Evolutionary conservation across 108 stramenopile species (phyloP).

Genomic region (Nitzschia putrida): DNA sequence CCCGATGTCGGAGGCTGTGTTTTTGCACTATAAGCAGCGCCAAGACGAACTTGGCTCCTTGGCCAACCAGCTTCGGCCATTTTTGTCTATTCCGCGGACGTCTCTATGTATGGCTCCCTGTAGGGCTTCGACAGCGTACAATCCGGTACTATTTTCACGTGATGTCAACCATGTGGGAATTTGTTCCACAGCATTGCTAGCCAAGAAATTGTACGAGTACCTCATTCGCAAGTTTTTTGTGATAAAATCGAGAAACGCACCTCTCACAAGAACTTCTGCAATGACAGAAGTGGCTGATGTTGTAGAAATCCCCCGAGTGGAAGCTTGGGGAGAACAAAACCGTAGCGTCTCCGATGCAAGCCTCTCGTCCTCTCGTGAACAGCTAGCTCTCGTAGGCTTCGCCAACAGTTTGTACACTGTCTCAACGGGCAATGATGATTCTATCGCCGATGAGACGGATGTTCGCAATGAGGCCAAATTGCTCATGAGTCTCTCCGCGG

Average conservation of each 20-base stretch:
- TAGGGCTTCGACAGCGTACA: neutral
- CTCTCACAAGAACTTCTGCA: no score
- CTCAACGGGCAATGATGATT: slow-evolving; percentile 48
- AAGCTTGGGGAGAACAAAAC: slow-evolving; percentile 6
- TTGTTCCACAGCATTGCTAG: slow-evolving; percentile 25
- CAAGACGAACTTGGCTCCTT: neutral
- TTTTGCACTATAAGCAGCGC: neutral
- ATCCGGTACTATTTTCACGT: slow-evolving; percentile 4
- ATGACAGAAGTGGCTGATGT: no score
- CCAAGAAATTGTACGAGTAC: neutral
- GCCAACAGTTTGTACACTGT: slow-evolving; percentile 54
- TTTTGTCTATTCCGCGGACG: slow-evolving; percentile 7
- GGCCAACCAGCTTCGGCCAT: slow-evolving; percentile 12
- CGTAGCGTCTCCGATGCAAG: slow-evolving; percentile 14
- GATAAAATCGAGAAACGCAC: no score
- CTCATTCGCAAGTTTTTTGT: neutral
- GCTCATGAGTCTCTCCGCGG: slow-evolving; percentile 74
- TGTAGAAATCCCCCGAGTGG: neutral
- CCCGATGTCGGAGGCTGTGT: neutral
- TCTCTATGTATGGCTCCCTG: neutral
- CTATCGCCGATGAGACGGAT: slow-evolving; percentile 46
- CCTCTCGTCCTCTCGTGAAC: slow-evolving; percentile 38
- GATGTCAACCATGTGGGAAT: slow-evolving; percentile 7
- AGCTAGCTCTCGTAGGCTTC: slow-evolving; percentile 65
- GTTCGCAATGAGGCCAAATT: slow-evolving; percentile 76